Evolutionary conservation across 2,329 filamentous ascomycete species (phyloP).

Genomic region (Conoideocrella luteorostrata): DNA sequence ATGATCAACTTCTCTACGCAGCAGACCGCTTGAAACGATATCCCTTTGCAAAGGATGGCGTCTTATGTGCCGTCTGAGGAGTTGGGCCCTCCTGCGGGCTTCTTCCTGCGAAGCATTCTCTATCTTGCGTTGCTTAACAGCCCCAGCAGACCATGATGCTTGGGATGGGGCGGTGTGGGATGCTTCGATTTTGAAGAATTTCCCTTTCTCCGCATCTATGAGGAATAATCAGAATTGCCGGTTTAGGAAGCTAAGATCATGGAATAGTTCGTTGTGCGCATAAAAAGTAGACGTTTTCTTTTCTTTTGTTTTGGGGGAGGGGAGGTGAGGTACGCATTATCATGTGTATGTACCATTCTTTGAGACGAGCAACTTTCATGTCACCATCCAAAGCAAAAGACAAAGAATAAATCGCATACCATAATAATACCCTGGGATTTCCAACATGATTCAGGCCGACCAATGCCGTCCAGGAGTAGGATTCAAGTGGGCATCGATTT

Average conservation of each 20-base stretch:
- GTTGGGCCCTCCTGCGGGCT: conserved; percentile 19
- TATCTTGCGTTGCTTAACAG: conserved; percentile 49
- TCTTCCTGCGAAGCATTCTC: conserved; percentile 30
- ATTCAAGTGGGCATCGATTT: too few species aligned
- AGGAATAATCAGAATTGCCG: background rate
- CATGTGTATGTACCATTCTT: too few species aligned
- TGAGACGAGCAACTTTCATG: too few species aligned
- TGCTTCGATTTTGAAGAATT: conserved; percentile 63
- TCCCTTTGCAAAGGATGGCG: conserved; percentile 30
- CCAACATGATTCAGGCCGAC: conserved; percentile 6
- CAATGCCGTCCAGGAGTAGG: too few species aligned
- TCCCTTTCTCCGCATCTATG: conserved; percentile 50
- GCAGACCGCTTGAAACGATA: conserved; percentile 21
- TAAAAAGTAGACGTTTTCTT: too few species aligned
- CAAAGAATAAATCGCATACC: conserved; percentile 5
- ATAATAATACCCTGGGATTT: conserved; percentile 9
- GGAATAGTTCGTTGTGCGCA: too few species aligned
- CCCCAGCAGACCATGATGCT: conserved; percentile 50
- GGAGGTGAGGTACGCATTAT: background rate
- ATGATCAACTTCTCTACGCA: conserved; percentile 21
- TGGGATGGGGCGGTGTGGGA: conserved; percentile 44
- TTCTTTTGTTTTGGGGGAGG: background rate
- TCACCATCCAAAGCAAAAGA: conserved; percentile 1
- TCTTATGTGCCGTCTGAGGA: conserved; percentile 31
- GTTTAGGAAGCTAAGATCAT: too few species aligned